Base-by-base conservation (phyloP, 1,284 basidiomycete genomes). In the Ustilago cynodontis region DNA sequence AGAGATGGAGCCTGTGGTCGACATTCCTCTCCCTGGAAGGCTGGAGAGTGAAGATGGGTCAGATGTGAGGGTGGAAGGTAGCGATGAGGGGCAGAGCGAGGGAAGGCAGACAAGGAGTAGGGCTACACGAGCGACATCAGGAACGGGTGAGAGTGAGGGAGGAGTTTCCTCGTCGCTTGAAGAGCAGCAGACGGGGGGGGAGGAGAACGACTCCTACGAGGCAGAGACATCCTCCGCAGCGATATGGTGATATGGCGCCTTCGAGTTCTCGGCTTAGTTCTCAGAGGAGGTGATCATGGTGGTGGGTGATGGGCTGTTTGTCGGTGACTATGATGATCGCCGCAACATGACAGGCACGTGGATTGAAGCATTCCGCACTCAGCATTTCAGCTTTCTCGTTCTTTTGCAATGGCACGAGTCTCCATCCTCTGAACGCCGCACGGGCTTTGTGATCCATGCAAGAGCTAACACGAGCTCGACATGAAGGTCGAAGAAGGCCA, bases 121-220 rank as follows among this genome's bases (percentile, higher is more conserved):
- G 22, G 52, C 41, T 26, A 13, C 60, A 22, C 37, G 53, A 24
- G 47, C 28, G 9, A 16, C n/a, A 43, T 26, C 54, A 9, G 35
- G 52, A n/a, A 53, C 59, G 10, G 41, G 28, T 18, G 61, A 64
- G 22, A 58, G 54, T 35, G 60, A 63, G 31, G 26, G 18, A 16
- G 66, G 37, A 0, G 22, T 31, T 10, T 14, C 47, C 2, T 63
- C 64, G 8, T 56, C 59, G 8, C 28, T 59, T 4, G 69, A 65
- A 1, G 49, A 35, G 22, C 41, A 14, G 24, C 47, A 49, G 47
- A 14, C n/a, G 24, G 26, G 47, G 24, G 11, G 54, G 22, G 18
- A 60, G 64, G 39, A 65, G 70, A 49, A 53, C 55, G 2, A 62
- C 69, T 55, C 59, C 63, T 14, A 20, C 63, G 41, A 59, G 69